These are phyloP conservation scores for Termitomyces sp. DNA, from an alignment of 768 basidiomycete genomes.

Conservation along the genomic window DNA sequence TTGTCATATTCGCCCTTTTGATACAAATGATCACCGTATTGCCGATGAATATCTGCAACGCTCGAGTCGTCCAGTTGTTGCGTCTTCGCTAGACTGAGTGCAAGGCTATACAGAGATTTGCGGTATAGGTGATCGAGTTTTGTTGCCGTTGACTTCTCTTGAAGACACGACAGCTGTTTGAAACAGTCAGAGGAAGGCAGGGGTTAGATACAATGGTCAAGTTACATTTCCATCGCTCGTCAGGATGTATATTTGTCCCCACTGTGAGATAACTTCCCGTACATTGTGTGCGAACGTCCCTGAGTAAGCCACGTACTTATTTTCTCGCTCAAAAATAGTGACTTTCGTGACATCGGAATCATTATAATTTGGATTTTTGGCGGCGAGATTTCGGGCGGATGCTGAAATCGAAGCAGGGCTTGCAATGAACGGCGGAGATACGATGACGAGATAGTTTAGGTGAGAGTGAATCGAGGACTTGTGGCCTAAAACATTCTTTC, in stretches of 20 bases:
- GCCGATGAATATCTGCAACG: conserved; percentile 83
- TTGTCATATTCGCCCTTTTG: conserved; percentile 87
- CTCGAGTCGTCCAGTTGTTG: conserved; percentile 67
- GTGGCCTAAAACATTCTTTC: conserved; percentile 36
- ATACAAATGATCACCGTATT: conserved; percentile 91
- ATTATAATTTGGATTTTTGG: conserved; percentile 35
- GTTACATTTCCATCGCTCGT: conserved; percentile 74
- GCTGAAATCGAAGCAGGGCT: conserved; percentile 60
- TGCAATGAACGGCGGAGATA: conserved; percentile 79
- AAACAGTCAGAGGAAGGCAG: background rate
- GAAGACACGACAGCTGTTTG: conserved; percentile 53
- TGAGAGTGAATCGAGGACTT: conserved; percentile 77
- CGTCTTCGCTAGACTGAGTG: conserved; percentile 77
- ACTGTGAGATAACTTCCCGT: conserved; percentile 73
- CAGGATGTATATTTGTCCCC: conserved; percentile 76
- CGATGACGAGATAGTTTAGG: conserved; percentile 82
- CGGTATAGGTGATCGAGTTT: conserved; percentile 85
- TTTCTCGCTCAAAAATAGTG: conserved; percentile 86
- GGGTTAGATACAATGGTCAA: background rate
- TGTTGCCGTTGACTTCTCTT: conserved; percentile 75
- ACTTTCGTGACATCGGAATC: conserved; percentile 70
- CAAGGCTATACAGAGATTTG: conserved; percentile 72
- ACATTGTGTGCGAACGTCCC: conserved; percentile 82
- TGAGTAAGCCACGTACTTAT: conserved; percentile 83
- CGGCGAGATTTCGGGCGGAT: conserved; percentile 70